Evolutionary conservation across 2,329 filamentous ascomycete species (phyloP), one percentile per base, ranked within the genome.

Genomic region (Penicillium sp.): DNA sequence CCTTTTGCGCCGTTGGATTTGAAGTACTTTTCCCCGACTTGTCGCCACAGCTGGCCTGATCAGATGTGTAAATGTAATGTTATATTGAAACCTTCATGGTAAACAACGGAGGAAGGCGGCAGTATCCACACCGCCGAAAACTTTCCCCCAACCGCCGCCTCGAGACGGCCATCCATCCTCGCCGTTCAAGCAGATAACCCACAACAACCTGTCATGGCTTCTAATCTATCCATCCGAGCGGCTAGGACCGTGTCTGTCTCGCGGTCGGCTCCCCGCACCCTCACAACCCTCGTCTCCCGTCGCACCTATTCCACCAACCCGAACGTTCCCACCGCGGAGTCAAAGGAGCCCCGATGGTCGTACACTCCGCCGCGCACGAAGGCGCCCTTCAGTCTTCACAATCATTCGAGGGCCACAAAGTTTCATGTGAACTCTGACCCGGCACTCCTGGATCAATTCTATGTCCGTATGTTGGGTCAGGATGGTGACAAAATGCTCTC

Each of bases 351-450:
- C 47, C 81, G 88, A 77, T 92, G 89, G 89, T 80, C 83, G 10
- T 81, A 86, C 66, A 92, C 89, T 7, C 89, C 89, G 9, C 77
- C 82, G 59, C 78, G 76, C 53, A 88, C 90, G 81, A 90, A 87
- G 75, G 87, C 87, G 3, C 84, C 86, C 1, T 83, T 90, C 55
- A 70, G 73, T 55, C 58, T 76, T 40, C 74, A 70, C 39, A 59
- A 68, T 33, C 62, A 70, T 52, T 70, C 68, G 36, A 69, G 71
- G 47, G 64, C 68, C 48, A 65, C 64, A 18, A 58, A 67, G 72
- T 68, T 93, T 85, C 83, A 70, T 70, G 64, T 92, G 72, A 97
- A 97, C 75, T 81, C 84, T 18, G 86, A 92, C 68, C 90, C 90
- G 9, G 80, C 79, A 61, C 80, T 81, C 67, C 80, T 99, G 51